Percentiles rank a stretch among this genome's conserved stretches.
phyloP scores from a whole-genome alignment of 116 monocot species.

The Dioscorea cayenensis region DNA sequence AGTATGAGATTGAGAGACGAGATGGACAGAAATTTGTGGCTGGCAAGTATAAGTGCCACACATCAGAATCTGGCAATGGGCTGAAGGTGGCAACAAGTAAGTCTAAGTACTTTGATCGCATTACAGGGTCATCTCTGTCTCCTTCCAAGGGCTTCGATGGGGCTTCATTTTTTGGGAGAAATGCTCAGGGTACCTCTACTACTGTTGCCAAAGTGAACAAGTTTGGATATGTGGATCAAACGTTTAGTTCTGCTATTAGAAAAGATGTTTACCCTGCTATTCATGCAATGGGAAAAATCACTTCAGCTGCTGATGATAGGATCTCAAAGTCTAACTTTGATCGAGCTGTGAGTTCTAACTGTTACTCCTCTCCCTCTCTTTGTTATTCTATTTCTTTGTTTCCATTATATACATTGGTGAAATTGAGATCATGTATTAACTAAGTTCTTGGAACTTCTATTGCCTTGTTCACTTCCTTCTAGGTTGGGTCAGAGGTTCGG shows the following conservation, averaged over 20 bases:
- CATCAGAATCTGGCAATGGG: slow-evolving; percentile 18
- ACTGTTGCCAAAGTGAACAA: slow-evolving; percentile 39
- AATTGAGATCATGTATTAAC: not conserved
- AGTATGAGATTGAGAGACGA: slow-evolving; percentile 41
- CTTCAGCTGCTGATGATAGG: not conserved
- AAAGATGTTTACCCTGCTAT: slow-evolving; percentile 28
- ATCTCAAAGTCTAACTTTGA: slow-evolving; percentile 10
- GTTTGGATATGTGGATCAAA: slow-evolving; percentile 8
- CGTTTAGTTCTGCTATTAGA: slow-evolving; percentile 19
- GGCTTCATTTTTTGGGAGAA: slow-evolving; percentile 57
- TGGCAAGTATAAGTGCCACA: slow-evolving; percentile 30
- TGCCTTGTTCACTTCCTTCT: slow-evolving; percentile 1
- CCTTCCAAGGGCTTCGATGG: slow-evolving; percentile 62
- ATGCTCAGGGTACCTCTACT: slow-evolving; percentile 28
- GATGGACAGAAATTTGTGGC: slow-evolving; percentile 24
- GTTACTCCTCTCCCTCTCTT: not conserved
- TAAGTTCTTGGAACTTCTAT: not conserved
- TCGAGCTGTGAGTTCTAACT: slow-evolving; percentile 48
- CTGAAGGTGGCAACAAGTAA: slow-evolving; percentile 27
- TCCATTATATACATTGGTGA: not conserved
- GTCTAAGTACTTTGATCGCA: slow-evolving; percentile 59
- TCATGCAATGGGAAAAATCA: not conserved
- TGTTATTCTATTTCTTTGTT: not conserved
- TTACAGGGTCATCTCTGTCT: slow-evolving; percentile 56
- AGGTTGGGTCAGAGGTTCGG: slow-evolving; percentile 41